Conservation (phyloP, 345 rosid genomes). For the Murraya koenigii region DNA sequence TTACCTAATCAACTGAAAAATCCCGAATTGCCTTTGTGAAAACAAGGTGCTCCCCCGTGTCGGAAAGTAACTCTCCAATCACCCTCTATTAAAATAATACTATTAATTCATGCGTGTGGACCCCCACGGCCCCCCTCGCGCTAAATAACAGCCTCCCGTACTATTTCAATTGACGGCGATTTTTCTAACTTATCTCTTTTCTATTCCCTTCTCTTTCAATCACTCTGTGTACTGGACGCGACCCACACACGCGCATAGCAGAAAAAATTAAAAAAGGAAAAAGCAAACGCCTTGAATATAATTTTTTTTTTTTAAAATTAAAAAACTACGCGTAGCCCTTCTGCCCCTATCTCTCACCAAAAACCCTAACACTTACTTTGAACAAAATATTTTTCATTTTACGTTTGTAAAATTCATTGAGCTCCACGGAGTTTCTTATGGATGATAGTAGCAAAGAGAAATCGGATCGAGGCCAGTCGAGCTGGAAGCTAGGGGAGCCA, state of each 20-base stretch:
- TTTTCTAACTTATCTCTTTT: slow-evolving; percentile 27
- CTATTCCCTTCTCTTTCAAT: background rate
- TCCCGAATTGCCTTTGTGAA: background rate
- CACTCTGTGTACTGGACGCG: slow-evolving; percentile 18
- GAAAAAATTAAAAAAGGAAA: background rate
- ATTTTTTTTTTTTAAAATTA: background rate
- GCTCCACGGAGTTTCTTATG: slow-evolving; percentile 11
- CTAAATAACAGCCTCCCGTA: slow-evolving; percentile 32
- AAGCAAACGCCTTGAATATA: background rate
- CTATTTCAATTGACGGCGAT: slow-evolving; percentile 35
- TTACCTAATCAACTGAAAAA: too few species aligned
- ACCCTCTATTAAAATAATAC: background rate
- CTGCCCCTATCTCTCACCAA: background rate
- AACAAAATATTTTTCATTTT: background rate
- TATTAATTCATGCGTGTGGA: slow-evolving; percentile 36
- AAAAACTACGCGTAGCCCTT: slow-evolving; percentile 31
- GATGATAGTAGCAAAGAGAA: slow-evolving; percentile 25
- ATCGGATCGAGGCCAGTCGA: slow-evolving; percentile 42
- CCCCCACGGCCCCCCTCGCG: slow-evolving; percentile 15
- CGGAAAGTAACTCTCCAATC: slow-evolving; percentile 24
- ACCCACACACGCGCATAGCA: background rate
- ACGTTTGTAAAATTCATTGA: background rate
- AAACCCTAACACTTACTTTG: slow-evolving; percentile 9
- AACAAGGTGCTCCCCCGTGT: slow-evolving; percentile 21
- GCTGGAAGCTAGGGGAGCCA: slow-evolving; percentile 36